Evolutionary conservation across 1,284 basidiomycete species (phyloP), one percentile per base, ranked within the genome.

Genomic region (Cerioporus squamosus): DNA sequence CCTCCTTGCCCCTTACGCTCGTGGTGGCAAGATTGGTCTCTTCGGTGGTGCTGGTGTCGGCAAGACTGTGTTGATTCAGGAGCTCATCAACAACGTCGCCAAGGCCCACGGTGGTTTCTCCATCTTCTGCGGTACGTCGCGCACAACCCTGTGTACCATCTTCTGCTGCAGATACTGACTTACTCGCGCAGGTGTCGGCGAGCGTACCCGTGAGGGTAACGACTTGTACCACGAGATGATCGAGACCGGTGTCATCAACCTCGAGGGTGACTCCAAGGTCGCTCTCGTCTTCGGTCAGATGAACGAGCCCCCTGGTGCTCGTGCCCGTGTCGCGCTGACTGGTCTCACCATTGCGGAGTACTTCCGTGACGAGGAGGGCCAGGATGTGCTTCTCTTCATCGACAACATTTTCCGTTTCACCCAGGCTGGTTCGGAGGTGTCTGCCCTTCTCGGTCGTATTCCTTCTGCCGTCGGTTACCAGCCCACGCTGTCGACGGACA

Each of bases 361-460:
- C 85, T 99, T 99, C 97, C 96, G 97, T 91, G 97, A 99, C 74
- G 96, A 98, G 82, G 96, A 99, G 82, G 97, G 97, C 69, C 97
- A 99, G 81, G 97, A 98, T 80, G 97, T 99, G 84, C 87, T 98
- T 75, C 91, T 99, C 75, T 98, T 98, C 88, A 98, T 98, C 76
- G 97, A 99, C 93, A 99, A 98, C 88, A 99, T 98, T 83, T 97
- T 97, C 94, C 94, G 95, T 77, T 97, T 98, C 91, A 97, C 95
- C 70, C 95, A 98, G 81, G 97, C 97, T 75, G 97, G 97, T 92
- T 99, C 97, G 68, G 97, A 98, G 80, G 97, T 98, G 84, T 99
- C 97, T 81, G 97, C 97, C 66, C 80, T 99, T 74, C 93, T 98
- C 72, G 97, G 97, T 87, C 97, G 97, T 95, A 99, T 98, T 75